These are phyloP conservation scores for Pythium folliculosum DNA, from an alignment of 352 stramenopile species.

Conservation along the genomic window DNA sequence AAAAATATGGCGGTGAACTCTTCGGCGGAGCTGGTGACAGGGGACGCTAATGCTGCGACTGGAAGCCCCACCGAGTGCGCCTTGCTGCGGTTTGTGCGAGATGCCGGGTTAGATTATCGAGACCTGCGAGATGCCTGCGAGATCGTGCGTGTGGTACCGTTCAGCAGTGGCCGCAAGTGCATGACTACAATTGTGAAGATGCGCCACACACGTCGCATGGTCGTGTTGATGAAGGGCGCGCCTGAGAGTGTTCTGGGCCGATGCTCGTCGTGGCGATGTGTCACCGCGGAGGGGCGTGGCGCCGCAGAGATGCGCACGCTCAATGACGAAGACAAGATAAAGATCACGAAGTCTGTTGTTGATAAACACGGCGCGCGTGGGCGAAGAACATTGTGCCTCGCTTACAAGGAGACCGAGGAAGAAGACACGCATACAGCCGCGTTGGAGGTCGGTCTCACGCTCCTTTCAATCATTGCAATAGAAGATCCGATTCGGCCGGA, in stretches of 20 bases:
- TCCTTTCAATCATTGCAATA: constrained; percentile 88
- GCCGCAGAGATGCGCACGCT: background rate
- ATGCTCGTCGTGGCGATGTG: constrained; percentile 32
- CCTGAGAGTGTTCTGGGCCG: constrained; percentile 58
- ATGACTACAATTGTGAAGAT: constrained; percentile 87
- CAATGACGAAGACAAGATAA: constrained; percentile 14
- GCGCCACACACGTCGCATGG: constrained; percentile 13
- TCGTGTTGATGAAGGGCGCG: constrained; percentile 53
- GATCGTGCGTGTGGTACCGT: constrained; percentile 63
- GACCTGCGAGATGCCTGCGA: constrained; percentile 23
- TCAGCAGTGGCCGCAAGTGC: constrained; percentile 93
- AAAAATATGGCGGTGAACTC: constrained; percentile 80
- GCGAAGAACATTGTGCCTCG: constrained; percentile 79
- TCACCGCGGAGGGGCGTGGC: background rate
- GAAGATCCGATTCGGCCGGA: constrained; percentile 91
- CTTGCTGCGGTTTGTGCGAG: constrained; percentile 39
- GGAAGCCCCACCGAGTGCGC: constrained; percentile 56
- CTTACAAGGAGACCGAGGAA: constrained; percentile 39
- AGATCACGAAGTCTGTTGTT: constrained; percentile 45
- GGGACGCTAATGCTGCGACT: constrained; percentile 24
- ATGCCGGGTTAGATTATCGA: constrained; percentile 37
- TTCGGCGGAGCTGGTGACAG: constrained; percentile 67
- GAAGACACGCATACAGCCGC: constrained; percentile 26
- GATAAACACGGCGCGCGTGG: constrained; percentile 59
- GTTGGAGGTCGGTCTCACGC: constrained; percentile 44